Base-by-base conservation (phyloP, 306 rosid genomes). In the Gastrolobium villosum region DNA sequence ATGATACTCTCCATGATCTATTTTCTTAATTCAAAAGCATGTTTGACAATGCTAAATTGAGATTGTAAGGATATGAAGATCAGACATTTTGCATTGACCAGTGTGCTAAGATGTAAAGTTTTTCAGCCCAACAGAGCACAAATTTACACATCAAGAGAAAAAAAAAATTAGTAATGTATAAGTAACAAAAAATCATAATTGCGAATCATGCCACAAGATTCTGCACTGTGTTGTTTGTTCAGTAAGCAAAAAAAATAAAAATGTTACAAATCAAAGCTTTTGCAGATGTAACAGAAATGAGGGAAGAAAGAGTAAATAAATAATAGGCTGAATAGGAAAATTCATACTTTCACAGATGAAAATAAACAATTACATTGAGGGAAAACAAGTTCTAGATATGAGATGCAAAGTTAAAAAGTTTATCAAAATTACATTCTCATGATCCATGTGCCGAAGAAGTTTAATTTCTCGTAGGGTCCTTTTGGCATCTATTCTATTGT, bases 371-470 rank as follows among this genome's bases (percentile, higher is more conserved):
- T 35, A 57, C 20, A 41, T 52, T 1, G 32, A 77, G 39, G 49
- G 52, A 52, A 68, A 70, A 46, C 41, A 10, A 54, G 60, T 32
- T 53, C 36, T 11, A 55, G 41, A 10, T 46, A 57, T 40, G 36
- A 74, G 46, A 80, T 48, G 39, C 55, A 35, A 65, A 50, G 77
- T 31, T 20, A 36, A 68, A 3, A 69, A 61, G 60, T 48, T 30
- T 7, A 82, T 0, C 20, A 39, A 77, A 81, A 61, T 84, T 87
- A 94, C 98, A 90, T 94, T 94, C 79, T 90, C 97, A 84, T 92
- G 98, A 82, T 89, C 94, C 98, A 94, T 87, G 84, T 94, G 98
- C 44, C 79, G 94, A 73, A 94, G 98, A 83, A 94, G 96, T 83
- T 94, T 94, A 54, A 94, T 94, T 89, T 94, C 98, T 26, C 98